Evolutionary conservation across 495 filamentous ascomycete genomes (phyloP).

Genomic region (Sabuloglossum arenarium): DNA sequence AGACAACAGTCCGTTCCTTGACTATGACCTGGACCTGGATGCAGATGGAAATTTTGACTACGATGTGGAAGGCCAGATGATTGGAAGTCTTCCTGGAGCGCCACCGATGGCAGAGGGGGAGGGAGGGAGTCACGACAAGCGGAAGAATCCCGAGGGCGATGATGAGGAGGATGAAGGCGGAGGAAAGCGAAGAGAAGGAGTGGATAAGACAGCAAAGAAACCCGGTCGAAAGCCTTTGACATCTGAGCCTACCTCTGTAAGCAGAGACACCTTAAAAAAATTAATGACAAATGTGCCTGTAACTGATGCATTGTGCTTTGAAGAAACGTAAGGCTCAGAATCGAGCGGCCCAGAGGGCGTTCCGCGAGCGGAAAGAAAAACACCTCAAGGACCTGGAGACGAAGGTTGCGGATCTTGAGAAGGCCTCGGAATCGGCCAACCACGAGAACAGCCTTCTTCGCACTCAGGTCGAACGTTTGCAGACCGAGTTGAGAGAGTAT

Average conservation of each 20-base stretch:
- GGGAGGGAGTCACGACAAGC: constrained; percentile 59
- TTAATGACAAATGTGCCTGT: constrained; percentile 15
- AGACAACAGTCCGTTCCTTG: constrained; percentile 63
- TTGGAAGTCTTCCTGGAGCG: constrained; percentile 50
- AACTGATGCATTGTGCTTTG: constrained; percentile 14
- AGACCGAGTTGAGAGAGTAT: constrained; percentile 72
- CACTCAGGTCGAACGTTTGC: constrained; percentile 70
- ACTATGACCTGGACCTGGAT: constrained; percentile 53
- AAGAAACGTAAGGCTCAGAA: constrained; percentile 99
- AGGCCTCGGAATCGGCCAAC: constrained; percentile 58
- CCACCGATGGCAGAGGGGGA: constrained; percentile 27
- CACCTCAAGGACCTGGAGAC: constrained; percentile 90
- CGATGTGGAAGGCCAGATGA: constrained; percentile 65
- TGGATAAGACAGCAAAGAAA: constrained; percentile 68
- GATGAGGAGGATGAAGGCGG: constrained; percentile 43
- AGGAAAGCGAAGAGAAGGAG: constrained; percentile 62
- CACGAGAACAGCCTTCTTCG: constrained; percentile 73
- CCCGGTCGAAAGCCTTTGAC: constrained; percentile 91
- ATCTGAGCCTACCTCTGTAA: constrained; percentile 85
- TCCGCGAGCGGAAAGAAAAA: constrained; percentile 95
- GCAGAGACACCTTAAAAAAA: constrained; percentile 16
- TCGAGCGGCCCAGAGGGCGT: constrained; percentile 85
- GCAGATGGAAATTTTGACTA: constrained; percentile 92
- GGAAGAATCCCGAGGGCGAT: constrained; percentile 48
- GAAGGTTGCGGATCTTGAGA: constrained; percentile 84